Conservation (phyloP, 768 basidiomycete species). For the Cyclocybe cylindracea region DNA sequence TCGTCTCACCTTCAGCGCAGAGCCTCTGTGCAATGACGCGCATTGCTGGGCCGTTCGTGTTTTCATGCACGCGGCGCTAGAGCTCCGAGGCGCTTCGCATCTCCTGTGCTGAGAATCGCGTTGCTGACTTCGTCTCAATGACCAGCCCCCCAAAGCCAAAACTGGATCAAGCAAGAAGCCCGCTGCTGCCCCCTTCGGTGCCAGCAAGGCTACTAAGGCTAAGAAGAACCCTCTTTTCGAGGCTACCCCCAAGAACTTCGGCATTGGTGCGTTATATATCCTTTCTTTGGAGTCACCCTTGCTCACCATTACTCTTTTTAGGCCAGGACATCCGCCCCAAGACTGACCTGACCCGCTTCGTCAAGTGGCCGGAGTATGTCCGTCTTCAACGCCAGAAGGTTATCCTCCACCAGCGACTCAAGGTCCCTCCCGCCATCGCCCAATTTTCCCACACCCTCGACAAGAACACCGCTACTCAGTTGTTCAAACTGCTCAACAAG, state of each 20-base stretch:
- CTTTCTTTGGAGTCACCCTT: not conserved
- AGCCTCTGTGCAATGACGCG: slow-evolving; percentile 31
- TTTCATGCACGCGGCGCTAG: slow-evolving; percentile 31
- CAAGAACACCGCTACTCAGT: slow-evolving; percentile 98
- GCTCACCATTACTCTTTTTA: slow-evolving; percentile 25
- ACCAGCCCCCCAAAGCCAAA: slow-evolving; percentile 85
- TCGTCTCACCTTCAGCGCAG: slow-evolving; percentile 27
- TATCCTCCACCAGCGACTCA: slow-evolving; percentile 95
- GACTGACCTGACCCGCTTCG: slow-evolving; percentile 92
- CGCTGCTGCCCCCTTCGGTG: slow-evolving; percentile 81
- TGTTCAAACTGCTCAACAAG: slow-evolving; percentile 99
- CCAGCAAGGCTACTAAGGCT: slow-evolving; percentile 69
- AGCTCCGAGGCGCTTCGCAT: slow-evolving; percentile 53
- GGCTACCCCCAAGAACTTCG: slow-evolving; percentile 87
- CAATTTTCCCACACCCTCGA: slow-evolving; percentile 98
- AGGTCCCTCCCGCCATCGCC: slow-evolving; percentile 97
- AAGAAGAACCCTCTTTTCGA: slow-evolving; percentile 98
- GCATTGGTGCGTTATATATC: slow-evolving; percentile 70
- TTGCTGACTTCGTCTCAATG: slow-evolving; percentile 82
- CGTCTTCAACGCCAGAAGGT: slow-evolving; percentile 98
- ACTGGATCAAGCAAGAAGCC: slow-evolving; percentile 79
- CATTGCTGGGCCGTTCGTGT: slow-evolving; percentile 24
- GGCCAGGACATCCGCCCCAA: slow-evolving; percentile 93
- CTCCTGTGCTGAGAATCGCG: slow-evolving; percentile 24
- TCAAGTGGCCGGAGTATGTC: slow-evolving; percentile 99